Conservation (phyloP, 345 rosid genomes). For the Rhodamnia rubescens region DNA sequence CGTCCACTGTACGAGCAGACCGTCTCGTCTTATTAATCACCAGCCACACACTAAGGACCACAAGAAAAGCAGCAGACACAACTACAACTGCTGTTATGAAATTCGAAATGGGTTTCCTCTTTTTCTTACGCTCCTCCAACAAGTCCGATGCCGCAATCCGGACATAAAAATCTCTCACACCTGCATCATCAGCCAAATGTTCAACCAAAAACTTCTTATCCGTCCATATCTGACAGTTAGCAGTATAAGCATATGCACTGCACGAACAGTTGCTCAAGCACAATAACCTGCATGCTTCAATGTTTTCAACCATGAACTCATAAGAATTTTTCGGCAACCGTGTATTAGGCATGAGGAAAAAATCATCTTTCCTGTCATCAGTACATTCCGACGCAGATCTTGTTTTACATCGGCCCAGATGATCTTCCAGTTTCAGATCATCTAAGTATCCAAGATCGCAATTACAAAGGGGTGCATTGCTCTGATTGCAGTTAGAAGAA, state of each 20-base stretch:
- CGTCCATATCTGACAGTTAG: constrained; percentile 6
- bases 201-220: neutral
- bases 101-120: neutral
- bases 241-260: constrained; percentile 12
- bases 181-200: neutral
- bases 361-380: neutral
- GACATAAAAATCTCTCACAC: neutral
- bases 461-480: neutral
- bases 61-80: neutral
- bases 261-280: constrained; percentile 23
- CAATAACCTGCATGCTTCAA: neutral
- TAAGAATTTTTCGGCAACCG: neutral
- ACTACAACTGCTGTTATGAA: neutral
- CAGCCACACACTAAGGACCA: neutral
- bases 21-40: neutral
- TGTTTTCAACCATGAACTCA: neutral
- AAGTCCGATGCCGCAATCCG: neutral
- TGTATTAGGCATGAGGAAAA: neutral
- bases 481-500: constrained; percentile 6
- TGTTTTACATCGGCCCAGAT: neutral
- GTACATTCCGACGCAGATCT: neutral
- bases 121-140: neutral
- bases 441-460: neutral
- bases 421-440: neutral
- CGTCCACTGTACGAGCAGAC: neutral